Percentiles rank a stretch among this genome's conserved stretches.
Conservation (phyloP, 2,329 filamentous ascomycete genomes). For the Monosporascus sp. region DNA sequence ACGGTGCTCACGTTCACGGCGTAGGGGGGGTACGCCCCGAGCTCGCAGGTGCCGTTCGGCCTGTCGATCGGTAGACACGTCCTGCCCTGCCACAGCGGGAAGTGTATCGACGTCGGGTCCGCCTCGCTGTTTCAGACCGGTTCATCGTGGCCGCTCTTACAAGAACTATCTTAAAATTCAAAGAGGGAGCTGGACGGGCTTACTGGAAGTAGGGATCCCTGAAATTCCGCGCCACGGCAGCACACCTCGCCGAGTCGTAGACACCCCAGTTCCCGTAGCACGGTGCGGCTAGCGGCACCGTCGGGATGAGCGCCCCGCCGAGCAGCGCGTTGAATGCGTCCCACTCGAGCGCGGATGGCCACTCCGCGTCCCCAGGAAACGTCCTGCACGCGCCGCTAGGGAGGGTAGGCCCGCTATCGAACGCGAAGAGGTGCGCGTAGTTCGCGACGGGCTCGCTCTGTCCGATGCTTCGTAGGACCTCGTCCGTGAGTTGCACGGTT, state of each 20-base stretch:
- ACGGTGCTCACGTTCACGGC: slow-evolving; percentile 2
- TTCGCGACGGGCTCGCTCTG: not conserved
- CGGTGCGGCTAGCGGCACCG: not conserved
- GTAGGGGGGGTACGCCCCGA: not conserved
- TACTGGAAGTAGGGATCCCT: not conserved
- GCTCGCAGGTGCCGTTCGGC: not conserved
- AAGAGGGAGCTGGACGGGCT: not conserved
- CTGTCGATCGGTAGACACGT: not conserved
- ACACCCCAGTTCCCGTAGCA: not conserved
- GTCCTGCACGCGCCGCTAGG: not conserved
- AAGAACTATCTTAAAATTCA: not conserved
- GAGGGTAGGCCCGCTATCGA: not conserved
- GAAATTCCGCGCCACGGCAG: not conserved
- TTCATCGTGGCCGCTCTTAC: not conserved
- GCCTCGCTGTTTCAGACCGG: not conserved
- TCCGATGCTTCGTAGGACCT: not conserved
- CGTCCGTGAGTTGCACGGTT: not conserved
- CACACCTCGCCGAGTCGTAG: not conserved
- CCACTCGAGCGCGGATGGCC: not conserved
- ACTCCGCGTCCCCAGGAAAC: not conserved
- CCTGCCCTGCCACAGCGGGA: not conserved
- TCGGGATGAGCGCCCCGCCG: not conserved
- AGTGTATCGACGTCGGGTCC: not conserved
- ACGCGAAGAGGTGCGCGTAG: not conserved
- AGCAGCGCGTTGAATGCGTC: not conserved